These are phyloP conservation scores for Globomyces pollinis-pini DNA, from an alignment of 192 early-diverging fungal genomes.

Conservation along the genomic window DNA sequence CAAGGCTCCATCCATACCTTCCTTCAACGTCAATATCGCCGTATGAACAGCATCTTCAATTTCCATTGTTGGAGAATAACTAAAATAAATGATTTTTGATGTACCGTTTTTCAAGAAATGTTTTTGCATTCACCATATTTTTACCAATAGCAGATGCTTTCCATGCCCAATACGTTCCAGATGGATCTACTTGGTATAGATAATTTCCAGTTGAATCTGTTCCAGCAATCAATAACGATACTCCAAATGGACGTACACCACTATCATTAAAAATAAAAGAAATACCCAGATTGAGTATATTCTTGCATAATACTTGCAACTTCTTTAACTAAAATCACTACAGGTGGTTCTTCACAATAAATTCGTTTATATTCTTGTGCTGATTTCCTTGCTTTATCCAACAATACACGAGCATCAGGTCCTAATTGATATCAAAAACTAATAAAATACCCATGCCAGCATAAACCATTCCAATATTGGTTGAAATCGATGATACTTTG, in stretches of 20 bases:
- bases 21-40: constrained; percentile 97
- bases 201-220: constrained; percentile 84
- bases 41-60: constrained; percentile 98
- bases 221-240: constrained; percentile 92
- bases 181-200: constrained; percentile 98
- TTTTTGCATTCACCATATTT: constrained; percentile 99
- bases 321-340: constrained; percentile 91
- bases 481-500: constrained; percentile 82
- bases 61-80: constrained; percentile 87
- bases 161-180: constrained; percentile 98
- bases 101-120: constrained; percentile 95
- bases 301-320: constrained; percentile 98
- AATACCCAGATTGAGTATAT: constrained; percentile 96
- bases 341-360: constrained; percentile 93
- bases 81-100: constrained; percentile 17
- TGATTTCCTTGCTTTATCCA: constrained; percentile 90
- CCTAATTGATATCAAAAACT: too few species aligned
- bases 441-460: constrained; percentile 99
- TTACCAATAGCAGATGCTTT: constrained; percentile 98
- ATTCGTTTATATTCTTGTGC: constrained; percentile 92
- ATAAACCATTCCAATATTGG: constrained; percentile 96
- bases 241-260: constrained; percentile 98
- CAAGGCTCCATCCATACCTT: constrained; percentile 98
- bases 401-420: constrained; percentile 91
- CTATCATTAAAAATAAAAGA: too few species aligned